Evolutionary conservation across 1,284 basidiomycete genomes (phyloP).

Genomic region (Malassezia slooffiae): DNA sequence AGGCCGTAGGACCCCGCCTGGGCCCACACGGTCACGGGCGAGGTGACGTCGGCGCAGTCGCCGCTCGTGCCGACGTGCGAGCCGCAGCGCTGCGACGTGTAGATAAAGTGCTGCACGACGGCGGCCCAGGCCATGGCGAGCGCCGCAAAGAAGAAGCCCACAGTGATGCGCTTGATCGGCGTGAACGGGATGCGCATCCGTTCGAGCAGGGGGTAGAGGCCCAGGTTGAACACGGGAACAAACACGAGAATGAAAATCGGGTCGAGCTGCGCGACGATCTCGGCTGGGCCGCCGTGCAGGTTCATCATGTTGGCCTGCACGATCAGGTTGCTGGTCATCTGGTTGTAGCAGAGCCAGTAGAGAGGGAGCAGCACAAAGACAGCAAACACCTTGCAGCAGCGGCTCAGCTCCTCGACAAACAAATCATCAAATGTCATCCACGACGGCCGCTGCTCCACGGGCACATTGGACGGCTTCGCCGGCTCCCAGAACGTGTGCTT

Average conservation of each 20-base stretch:
- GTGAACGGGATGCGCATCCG: slow-evolving; percentile 58
- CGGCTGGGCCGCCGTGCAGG: slow-evolving; percentile 64
- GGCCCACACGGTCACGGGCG: slow-evolving; percentile 44
- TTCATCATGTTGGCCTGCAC: slow-evolving; percentile 49
- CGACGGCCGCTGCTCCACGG: slow-evolving; percentile 33
- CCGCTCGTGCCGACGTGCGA: slow-evolving; percentile 47
- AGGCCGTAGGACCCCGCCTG: slow-evolving; percentile 49
- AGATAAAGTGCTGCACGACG: slow-evolving; percentile 54
- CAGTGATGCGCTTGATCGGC: slow-evolving; percentile 55
- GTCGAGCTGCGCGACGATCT: slow-evolving; percentile 67
- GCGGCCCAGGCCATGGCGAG: slow-evolving; percentile 57
- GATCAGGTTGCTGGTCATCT: slow-evolving; percentile 60
- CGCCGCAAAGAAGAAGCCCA: slow-evolving; percentile 56
- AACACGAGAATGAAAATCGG: slow-evolving; percentile 54
- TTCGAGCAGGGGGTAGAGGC: slow-evolving; percentile 66
- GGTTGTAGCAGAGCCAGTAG: slow-evolving; percentile 50
- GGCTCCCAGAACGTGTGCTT: slow-evolving; percentile 66
- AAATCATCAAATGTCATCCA: slow-evolving; percentile 51
- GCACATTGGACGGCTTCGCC: slow-evolving; percentile 56
- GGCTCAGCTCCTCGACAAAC: slow-evolving; percentile 67
- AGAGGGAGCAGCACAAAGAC: slow-evolving; percentile 64
- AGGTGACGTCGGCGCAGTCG: slow-evolving; percentile 13
- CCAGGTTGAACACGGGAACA: slow-evolving; percentile 49
- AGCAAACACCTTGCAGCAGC: slow-evolving; percentile 70
- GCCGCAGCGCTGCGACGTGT: slow-evolving; percentile 53